Evolutionary conservation across 768 basidiomycete genomes (phyloP), one percentile per base, ranked within the genome.

Genomic region (Roridomyces roridus): DNA sequence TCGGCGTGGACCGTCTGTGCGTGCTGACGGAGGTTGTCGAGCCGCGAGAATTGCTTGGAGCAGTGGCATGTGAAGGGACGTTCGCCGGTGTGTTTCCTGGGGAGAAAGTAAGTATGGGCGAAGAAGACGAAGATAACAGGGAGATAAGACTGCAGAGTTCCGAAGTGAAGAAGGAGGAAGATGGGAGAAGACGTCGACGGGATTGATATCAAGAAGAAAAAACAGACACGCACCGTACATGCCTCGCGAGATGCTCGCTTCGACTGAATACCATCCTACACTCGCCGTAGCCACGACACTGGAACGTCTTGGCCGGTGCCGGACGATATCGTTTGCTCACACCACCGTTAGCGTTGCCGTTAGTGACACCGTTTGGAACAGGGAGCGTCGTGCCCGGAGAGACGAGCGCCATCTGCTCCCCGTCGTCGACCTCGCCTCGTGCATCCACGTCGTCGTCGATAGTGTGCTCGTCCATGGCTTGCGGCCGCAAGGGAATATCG

Each of bases 61-160:
- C 96, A 98, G 70, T 98, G 96, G 68, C 96, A 98, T 36, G 87
- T 85, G 74, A 98, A 98, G n/a, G 96, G 96, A 18, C 95, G 87
- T 70, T 98, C 96, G 59, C 96, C 96, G 6, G 96, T 98, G 74
- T 98, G 96, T 83, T 98, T 98, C 64, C 96, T 98, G 48, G 10
- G 44, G 8, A n/a, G 11, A 15, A n/a, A 36, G 21, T 25, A 10
- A 31, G 1, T 17, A 6, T 9, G 21, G n/a, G n/a, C n/a, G n/a
- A n/a, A n/a, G n/a, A n/a, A n/a, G n/a, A n/a, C n/a, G n/a, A n/a
- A n/a, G n/a, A n/a, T n/a, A n/a, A n/a, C n/a, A n/a, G n/a, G n/a
- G n/a, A n/a, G n/a, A n/a, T n/a, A n/a, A n/a, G n/a, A n/a, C n/a
- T n/a, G n/a, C n/a, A n/a, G n/a, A n/a, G n/a, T n/a, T n/a, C n/a